Evolutionary conservation across 805 yeast species (phyloP).

Genomic region (Nakazawaea sp.): DNA sequence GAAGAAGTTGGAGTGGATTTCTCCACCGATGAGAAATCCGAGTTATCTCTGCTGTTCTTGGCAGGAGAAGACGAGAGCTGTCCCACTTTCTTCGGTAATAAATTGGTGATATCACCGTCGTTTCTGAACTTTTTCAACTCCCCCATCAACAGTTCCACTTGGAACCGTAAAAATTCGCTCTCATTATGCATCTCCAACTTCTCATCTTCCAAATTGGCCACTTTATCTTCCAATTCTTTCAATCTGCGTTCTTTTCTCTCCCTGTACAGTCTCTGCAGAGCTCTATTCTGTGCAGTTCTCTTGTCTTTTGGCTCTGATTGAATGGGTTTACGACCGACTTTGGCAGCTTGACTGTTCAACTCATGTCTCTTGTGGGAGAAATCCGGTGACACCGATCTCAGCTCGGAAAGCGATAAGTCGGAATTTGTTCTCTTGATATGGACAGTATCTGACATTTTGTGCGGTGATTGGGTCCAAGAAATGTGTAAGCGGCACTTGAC

Average conservation of each 20-base stretch:
- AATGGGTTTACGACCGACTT: constrained; percentile 80
- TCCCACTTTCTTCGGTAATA: constrained; percentile 12
- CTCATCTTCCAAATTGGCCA: constrained; percentile 62
- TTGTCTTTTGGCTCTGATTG: constrained; percentile 70
- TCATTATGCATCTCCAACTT: constrained; percentile 65
- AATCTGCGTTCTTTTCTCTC: constrained; percentile 88
- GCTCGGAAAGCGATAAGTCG: neutral
- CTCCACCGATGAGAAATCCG: neutral
- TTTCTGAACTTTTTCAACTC: constrained; percentile 63
- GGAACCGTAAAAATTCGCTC: constrained; percentile 64
- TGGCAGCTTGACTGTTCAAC: constrained; percentile 17
- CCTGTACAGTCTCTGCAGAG: constrained; percentile 96
- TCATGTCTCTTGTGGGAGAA: constrained; percentile 9
- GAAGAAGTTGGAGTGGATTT: neutral
- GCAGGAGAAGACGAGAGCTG: constrained; percentile 2
- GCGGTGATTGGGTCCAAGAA: too few species aligned
- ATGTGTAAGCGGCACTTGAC: too few species aligned
- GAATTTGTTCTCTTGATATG: neutral
- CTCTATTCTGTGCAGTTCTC: constrained; percentile 94
- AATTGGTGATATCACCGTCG: constrained; percentile 7
- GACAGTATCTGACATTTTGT: constrained; percentile 1
- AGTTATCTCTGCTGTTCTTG: too few species aligned
- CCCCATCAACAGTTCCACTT: constrained; percentile 64
- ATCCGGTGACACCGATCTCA: neutral
- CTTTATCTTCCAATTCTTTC: constrained; percentile 79